Percentiles rank a stretch among this genome's conserved stretches.
Evolutionary conservation across 1,284 basidiomycete species (phyloP).

Genomic region (Cryptococcus depauperatus): DNA sequence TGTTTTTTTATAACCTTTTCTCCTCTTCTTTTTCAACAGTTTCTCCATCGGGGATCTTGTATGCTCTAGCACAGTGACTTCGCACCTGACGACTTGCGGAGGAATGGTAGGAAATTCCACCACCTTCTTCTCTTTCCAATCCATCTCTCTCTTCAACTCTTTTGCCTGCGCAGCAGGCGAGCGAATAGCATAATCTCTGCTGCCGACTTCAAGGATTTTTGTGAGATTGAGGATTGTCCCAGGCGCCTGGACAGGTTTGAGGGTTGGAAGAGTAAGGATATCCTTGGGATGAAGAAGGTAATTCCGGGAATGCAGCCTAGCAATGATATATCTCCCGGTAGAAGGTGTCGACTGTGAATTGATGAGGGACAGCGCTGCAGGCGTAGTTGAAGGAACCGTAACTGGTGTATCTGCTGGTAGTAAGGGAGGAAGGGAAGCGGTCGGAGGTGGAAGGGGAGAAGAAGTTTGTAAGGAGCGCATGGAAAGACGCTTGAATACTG

Average conservation of each 20-base stretch:
- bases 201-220: constrained; percentile 87
- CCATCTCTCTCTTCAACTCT: constrained; percentile 44
- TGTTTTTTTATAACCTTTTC: constrained; percentile 86
- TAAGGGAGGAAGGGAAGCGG: constrained; percentile 29
- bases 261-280: constrained; percentile 80
- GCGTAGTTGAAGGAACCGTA: constrained; percentile 22
- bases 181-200: constrained; percentile 73
- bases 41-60: constrained; percentile 87
- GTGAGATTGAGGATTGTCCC: constrained; percentile 79
- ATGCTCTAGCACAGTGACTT: constrained; percentile 89
- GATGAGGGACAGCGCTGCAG: constrained; percentile 44
- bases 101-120: constrained; percentile 24
- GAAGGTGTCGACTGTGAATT: constrained; percentile 46
- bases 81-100: constrained; percentile 55
- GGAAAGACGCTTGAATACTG: constrained; percentile 14
- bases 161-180: constrained; percentile 50
- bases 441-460: constrained; percentile 23
- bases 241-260: constrained; percentile 54
- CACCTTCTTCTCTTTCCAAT: constrained; percentile 12
- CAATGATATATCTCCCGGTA: constrained; percentile 79
- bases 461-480: constrained; percentile 25
- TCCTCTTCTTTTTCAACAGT: constrained; percentile 90
- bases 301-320: constrained; percentile 76
- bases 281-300: constrained; percentile 85
- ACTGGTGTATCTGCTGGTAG: constrained; percentile 18